These are phyloP conservation scores for Litsea cubeba DNA, from an alignment of 164 flowering plant species.

Conservation along the genomic window DNA sequence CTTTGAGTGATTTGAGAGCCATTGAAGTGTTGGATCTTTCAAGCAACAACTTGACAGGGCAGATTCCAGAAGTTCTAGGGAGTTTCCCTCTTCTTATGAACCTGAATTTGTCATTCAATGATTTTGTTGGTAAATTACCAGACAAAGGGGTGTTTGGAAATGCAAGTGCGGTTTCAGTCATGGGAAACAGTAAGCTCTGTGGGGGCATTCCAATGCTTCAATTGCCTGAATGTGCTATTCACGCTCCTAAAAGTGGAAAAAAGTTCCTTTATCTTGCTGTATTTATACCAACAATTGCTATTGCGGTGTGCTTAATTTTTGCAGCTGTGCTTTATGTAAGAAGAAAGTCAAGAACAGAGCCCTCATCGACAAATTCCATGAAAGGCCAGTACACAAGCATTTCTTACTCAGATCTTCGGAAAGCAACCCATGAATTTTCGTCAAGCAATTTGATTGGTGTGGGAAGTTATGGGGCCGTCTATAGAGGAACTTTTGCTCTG, in stretches of 20 bases:
- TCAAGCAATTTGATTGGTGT: constrained; percentile 12
- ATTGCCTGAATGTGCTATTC: background rate
- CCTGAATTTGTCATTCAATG: constrained; percentile 10
- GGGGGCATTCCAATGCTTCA: constrained; percentile 8
- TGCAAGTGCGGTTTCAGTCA: constrained; percentile 2
- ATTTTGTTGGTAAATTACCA: constrained; percentile 6
- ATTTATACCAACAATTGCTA: background rate
- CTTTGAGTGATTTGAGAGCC: background rate
- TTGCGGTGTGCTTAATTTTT: background rate
- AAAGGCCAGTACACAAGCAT: background rate
- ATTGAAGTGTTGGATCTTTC: constrained; percentile 4
- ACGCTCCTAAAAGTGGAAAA: background rate
- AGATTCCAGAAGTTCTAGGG: background rate
- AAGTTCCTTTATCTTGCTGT: background rate
- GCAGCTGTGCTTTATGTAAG: background rate
- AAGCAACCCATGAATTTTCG: constrained; percentile 13
- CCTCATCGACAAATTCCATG: background rate
- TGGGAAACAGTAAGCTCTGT: constrained; percentile 14
- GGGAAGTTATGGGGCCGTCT: constrained; percentile 16
- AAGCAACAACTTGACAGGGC: constrained; percentile 3
- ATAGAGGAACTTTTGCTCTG: constrained; percentile 3
- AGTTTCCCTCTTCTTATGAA: background rate
- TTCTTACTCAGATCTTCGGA: constrained; percentile 15
- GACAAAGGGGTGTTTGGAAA: constrained; percentile 4
- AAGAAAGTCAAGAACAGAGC: background rate